Conservation (phyloP, 768 basidiomycete genomes). For the Suillus brevipes region DNA sequence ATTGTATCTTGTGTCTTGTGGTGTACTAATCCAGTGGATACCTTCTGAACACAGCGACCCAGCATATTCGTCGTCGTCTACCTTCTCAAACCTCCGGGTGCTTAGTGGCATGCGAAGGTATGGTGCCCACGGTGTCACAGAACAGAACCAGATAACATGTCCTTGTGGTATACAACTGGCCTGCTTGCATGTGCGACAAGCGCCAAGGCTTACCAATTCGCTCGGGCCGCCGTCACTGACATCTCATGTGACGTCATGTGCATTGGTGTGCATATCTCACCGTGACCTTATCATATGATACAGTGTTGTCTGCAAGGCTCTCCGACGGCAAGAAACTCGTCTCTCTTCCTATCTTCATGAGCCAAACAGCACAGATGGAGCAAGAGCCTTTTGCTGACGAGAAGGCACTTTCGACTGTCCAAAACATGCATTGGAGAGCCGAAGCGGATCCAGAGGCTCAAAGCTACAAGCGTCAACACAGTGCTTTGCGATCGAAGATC, state of each 20-base stretch:
- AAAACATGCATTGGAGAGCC: neutral
- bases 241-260: constrained; percentile 1
- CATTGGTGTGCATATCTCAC: neutral
- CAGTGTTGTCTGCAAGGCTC: constrained; percentile 5
- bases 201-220: neutral
- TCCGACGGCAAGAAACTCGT: constrained; percentile 11
- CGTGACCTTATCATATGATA: constrained; percentile 6
- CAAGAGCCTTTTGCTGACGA: constrained; percentile 7
- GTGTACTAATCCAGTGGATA: neutral
- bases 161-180: neutral
- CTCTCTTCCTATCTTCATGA: constrained; percentile 12
- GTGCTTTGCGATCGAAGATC: neutral
- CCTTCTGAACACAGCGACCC: neutral
- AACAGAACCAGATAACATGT: neutral
- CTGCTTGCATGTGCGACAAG: neutral
- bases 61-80: no score
- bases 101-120: neutral
- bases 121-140: neutral
- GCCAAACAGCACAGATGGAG: neutral
- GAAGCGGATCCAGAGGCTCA: constrained; percentile 18
- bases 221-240: neutral
- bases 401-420: neutral
- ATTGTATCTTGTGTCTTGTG: neutral
- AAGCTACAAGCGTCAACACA: neutral
- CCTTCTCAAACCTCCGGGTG: neutral